phyloP scores from a whole-genome alignment of 768 basidiomycete species.

The Boletales sp. region DNA sequence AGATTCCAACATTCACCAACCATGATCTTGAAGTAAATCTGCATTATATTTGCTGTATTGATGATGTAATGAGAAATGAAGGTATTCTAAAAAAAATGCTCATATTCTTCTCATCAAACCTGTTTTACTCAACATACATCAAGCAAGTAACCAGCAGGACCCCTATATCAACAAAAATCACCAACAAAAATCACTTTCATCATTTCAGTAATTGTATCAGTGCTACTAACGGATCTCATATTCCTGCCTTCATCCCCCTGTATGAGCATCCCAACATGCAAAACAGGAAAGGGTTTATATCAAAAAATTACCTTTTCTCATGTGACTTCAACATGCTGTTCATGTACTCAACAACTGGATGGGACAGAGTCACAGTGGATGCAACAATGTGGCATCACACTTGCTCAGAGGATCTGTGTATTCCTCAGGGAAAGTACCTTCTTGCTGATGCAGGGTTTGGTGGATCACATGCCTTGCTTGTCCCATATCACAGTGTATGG shows the following conservation, averaged over 20 bases:
- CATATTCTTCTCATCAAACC: background rate
- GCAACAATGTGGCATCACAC: constrained; percentile 7
- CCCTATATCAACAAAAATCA: background rate
- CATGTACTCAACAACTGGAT: constrained; percentile 13
- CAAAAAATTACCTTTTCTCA: constrained; percentile 17
- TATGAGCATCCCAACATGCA: constrained; percentile 6
- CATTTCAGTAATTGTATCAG: constrained; percentile 6
- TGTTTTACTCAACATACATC: constrained; percentile 3
- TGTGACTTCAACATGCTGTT: constrained; percentile 16
- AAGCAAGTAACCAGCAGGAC: background rate
- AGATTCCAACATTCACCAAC: background rate
- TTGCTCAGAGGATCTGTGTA: background rate
- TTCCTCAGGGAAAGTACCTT: constrained; percentile 1
- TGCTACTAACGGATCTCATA: background rate
- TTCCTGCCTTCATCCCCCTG: background rate
- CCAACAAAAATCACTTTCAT: background rate
- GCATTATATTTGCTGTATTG: too few species aligned
- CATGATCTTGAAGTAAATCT: background rate
- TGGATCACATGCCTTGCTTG: constrained; percentile 24
- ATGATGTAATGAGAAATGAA: background rate
- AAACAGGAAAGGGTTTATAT: constrained; percentile 13
- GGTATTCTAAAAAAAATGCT: constrained; percentile 11
- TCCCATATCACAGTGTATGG: constrained; percentile 35
- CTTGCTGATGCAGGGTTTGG: constrained; percentile 10
- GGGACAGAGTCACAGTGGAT: constrained; percentile 15